Base-by-base conservation (phyloP, 768 basidiomycete species). In the Tulasnella sp. region DNA sequence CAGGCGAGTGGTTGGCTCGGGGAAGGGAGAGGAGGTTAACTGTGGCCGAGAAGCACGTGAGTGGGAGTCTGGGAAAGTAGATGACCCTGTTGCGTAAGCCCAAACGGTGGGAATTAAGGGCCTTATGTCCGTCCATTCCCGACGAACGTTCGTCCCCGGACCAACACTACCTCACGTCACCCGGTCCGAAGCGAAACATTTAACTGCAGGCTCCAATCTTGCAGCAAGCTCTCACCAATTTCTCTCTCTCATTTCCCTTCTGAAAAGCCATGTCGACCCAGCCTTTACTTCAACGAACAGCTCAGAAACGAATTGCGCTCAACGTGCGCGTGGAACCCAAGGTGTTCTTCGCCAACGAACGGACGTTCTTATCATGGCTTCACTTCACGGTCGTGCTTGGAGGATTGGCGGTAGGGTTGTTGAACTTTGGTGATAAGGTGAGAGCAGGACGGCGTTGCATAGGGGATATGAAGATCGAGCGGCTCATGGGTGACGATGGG, bases 351-450 rank as follows among this genome's bases (percentile, higher is more conserved):
- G 94, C 94, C 58, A 96, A 96, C 83, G 94, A 96, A 83, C 89
- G 93, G 22, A 79, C 97, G 0, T 99, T 99, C 85, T 87, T 99
- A 67, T 96, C 96, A 87, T 99, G 97, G 97, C 88, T 98, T 70
- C 96, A 97, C 83, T 98, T 97, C 83, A 96, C 96, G 52, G 95
- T 99, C 84, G 94, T 99, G 76, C 90, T 99, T 9, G 96, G 97
- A 37, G 97, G 97, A 76, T 88, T 99, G 67, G 93, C 96, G 1
- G 96, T 99, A 17, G 97, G 97, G 14, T 84, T 99, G 76, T 86
- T 99, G 80, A 99, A 99, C 84, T 99, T 99, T 85, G 97, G 97
- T 78, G 97, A 99, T 83, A 93, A 93, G 85, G 95, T 91, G 77
- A 77, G 85, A 81, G 31, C 29, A n/a, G n/a, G 45, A 25, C 54